phyloP scores from a whole-genome alignment of 352 stramenopile species.

The Detonula confervacea region DNA sequence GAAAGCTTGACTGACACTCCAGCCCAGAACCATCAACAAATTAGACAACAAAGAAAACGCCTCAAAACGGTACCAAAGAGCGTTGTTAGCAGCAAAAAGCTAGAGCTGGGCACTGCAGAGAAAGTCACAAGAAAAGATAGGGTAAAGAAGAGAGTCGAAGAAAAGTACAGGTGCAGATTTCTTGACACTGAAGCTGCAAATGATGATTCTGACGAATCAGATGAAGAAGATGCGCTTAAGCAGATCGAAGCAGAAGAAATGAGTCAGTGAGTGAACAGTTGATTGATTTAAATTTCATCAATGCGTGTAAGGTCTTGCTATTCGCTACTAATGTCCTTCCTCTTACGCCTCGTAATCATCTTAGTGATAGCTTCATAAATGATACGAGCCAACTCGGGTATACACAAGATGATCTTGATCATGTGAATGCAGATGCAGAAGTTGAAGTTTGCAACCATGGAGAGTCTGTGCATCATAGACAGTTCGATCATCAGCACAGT shows the following conservation, averaged over 20 bases:
- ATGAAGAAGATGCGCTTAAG: conserved; percentile 49
- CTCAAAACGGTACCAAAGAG: conserved; percentile 20
- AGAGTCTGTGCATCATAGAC: conserved; percentile 53
- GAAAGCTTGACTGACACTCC: conserved; percentile 24
- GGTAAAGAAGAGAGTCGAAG: conserved; percentile 46
- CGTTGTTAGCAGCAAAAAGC: conserved; percentile 18
- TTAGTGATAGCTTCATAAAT: conserved; percentile 63
- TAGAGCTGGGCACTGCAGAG: not conserved
- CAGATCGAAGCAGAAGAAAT: conserved; percentile 53
- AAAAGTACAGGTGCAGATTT: conserved; percentile 56
- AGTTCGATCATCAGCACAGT: conserved; percentile 62
- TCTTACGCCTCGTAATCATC: not conserved
- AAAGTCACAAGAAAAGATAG: conserved; percentile 31
- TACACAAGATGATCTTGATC: conserved; percentile 76
- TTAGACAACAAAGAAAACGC: conserved; percentile 31
- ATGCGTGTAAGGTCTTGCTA: not conserved
- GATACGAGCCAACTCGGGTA: conserved; percentile 77
- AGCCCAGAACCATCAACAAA: not conserved
- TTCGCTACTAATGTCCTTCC: not conserved
- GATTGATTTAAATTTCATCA: too few relatives aligned
- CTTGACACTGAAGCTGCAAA: conserved; percentile 53
- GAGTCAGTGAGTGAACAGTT: conserved; percentile 25
- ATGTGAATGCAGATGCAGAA: conserved; percentile 48
- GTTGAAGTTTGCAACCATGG: conserved; percentile 33
- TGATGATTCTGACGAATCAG: conserved; percentile 48